phyloP scores from a whole-genome alignment of 345 rosid species.

The Xanthoceras sorbifolium region DNA sequence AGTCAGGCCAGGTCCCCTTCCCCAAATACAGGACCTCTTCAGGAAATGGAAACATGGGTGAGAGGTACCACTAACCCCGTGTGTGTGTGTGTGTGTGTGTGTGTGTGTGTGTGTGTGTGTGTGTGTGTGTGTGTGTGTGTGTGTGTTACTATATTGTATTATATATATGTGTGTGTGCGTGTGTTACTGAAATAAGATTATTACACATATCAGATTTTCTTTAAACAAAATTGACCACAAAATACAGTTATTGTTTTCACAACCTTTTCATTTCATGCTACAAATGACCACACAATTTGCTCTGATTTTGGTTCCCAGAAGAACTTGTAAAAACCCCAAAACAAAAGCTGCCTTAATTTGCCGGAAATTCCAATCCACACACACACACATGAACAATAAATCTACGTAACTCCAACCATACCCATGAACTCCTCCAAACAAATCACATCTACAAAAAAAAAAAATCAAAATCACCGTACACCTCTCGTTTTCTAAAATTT shows the following conservation, averaged over 20 bases:
- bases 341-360: not conserved
- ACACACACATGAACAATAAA: constrained; percentile 1
- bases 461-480: constrained; percentile 2
- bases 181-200: too few species aligned
- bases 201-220: too few species aligned
- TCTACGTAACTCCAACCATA: constrained; percentile 2
- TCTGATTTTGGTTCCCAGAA: too few species aligned
- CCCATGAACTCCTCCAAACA: not conserved
- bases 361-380: not conserved
- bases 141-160: too few species aligned
- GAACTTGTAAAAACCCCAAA: not conserved
- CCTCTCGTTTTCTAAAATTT: constrained; percentile 9
- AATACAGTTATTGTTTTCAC: too few species aligned
- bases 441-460: not conserved
- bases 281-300: too few species aligned
- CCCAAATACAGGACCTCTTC: constrained; percentile 69
- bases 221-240: too few species aligned
- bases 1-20: constrained; percentile 80
- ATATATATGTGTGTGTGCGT: too few species aligned
- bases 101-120: too few species aligned
- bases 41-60: constrained; percentile 28
- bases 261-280: too few species aligned
- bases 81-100: too few species aligned
- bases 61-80: constrained; percentile 11
- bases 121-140: too few species aligned